These are phyloP conservation scores for Calonectria naviculata DNA, from an alignment of 2,329 filamentous ascomycete species.

Conservation along the genomic window DNA sequence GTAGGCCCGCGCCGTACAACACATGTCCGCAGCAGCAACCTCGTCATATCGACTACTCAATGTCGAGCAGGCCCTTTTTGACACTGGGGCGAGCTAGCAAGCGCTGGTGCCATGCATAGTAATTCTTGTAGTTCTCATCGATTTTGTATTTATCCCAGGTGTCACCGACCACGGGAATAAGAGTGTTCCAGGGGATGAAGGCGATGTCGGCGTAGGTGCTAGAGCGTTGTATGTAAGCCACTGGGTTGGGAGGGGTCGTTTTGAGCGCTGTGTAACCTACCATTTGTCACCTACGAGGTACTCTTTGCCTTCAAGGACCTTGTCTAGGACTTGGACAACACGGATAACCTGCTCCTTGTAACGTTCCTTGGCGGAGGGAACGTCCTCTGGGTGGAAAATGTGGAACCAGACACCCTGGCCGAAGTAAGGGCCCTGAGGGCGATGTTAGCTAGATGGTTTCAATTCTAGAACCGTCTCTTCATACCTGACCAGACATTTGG, in stretches of 20 bases:
- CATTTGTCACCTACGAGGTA: conserved; percentile 49
- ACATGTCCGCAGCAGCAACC: neutral
- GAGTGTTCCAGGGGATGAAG: conserved; percentile 46
- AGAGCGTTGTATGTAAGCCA: neutral
- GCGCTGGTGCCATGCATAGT: conserved; percentile 47
- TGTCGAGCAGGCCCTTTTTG: conserved; percentile 3
- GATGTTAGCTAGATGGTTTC: neutral
- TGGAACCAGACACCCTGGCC: conserved; percentile 48
- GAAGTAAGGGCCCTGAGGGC: conserved; percentile 48
- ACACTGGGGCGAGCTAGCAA: conserved; percentile 45
- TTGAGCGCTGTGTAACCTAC: conserved; percentile 31
- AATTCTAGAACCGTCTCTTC: neutral
- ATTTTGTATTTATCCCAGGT: conserved; percentile 37
- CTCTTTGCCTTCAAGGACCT: conserved; percentile 46
- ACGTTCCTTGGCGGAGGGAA: conserved; percentile 43
- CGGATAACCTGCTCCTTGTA: conserved; percentile 45
- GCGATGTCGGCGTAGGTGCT: conserved; percentile 49
- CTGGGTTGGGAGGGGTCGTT: neutral
- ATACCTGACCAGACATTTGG: conserved; percentile 50
- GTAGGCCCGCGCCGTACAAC: conserved; percentile 1
- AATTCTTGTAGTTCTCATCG: conserved; percentile 49
- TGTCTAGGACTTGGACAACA: conserved; percentile 45
- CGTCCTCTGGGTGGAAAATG: conserved; percentile 40
- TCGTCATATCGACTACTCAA: neutral
- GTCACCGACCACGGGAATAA: conserved; percentile 26